Evolutionary conservation across 345 rosid genomes (phyloP).

Genomic region (Camelina hispida): DNA sequence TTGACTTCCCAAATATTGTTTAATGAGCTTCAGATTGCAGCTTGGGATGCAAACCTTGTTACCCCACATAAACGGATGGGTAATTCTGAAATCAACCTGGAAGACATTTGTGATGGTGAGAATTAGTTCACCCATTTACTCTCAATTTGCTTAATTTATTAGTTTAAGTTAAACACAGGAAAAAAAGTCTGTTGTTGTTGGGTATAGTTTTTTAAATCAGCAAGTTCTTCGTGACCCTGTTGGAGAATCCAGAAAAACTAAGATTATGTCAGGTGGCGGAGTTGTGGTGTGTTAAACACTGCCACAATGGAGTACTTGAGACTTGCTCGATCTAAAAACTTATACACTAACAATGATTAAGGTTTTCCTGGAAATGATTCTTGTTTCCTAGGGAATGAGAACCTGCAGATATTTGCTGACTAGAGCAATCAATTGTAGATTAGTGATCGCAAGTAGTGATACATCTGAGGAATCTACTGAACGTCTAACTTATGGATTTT

Average conservation of each 20-base stretch:
- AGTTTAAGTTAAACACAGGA: not conserved
- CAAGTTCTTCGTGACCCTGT: constrained; percentile 14
- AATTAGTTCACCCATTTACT: constrained; percentile 7
- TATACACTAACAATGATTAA: not conserved
- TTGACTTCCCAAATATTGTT: constrained; percentile 25
- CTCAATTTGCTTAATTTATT: not conserved
- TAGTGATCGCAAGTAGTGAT: constrained; percentile 18
- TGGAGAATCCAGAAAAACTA: not conserved
- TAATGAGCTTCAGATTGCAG: constrained; percentile 71
- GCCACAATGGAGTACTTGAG: not conserved
- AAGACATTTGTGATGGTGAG: constrained; percentile 79
- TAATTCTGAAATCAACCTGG: constrained; percentile 65
- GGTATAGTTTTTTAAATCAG: not conserved
- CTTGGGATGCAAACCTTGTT: constrained; percentile 99
- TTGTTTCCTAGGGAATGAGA: constrained; percentile 19
- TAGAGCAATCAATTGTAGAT: constrained; percentile 20
- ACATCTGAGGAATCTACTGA: constrained; percentile 7
- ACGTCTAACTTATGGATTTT: constrained; percentile 6
- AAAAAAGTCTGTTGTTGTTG: constrained; percentile 13
- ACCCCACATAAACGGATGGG: constrained; percentile 99
- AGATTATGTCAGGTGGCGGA: not conserved
- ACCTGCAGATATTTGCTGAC: not conserved
- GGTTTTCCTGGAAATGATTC: not conserved
- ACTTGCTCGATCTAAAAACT: not conserved
- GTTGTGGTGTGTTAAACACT: not conserved